These are phyloP conservation scores for Candida pseudofarinosa DNA, from an alignment of 805 yeast genomes.

Conservation along the genomic window DNA sequence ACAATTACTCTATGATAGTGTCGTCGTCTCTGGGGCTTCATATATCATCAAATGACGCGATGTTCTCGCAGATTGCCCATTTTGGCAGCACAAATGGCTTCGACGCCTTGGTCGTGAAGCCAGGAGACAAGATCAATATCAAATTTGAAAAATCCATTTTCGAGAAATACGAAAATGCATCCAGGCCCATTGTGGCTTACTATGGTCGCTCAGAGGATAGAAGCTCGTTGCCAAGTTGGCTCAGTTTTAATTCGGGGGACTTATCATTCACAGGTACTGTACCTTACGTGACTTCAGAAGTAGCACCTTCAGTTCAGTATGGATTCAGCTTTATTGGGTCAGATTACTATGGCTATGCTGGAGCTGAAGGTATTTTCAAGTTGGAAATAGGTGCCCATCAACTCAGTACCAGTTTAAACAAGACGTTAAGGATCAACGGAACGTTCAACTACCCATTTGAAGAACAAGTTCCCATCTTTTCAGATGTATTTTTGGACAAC, in stretches of 20 bases:
- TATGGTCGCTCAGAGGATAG: constrained; percentile 80
- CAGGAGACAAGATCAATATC: constrained; percentile 64
- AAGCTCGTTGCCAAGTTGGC: constrained; percentile 91
- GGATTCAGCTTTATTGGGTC: constrained; percentile 73
- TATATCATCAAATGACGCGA: constrained; percentile 38
- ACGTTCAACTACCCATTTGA: constrained; percentile 55
- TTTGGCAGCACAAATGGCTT: constrained; percentile 76
- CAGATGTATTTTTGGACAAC: constrained; percentile 65
- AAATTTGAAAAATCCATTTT: constrained; percentile 63
- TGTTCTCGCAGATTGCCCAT: constrained; percentile 50
- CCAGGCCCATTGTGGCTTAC: constrained; percentile 54
- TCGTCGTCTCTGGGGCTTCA: constrained; percentile 54
- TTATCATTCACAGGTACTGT: constrained; percentile 81
- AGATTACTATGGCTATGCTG: constrained; percentile 71
- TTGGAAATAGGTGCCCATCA: constrained; percentile 86
- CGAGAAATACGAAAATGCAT: constrained; percentile 37
- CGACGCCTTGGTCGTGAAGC: constrained; percentile 67
- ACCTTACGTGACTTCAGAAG: constrained; percentile 77
- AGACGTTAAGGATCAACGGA: constrained; percentile 58
- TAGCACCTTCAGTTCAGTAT: constrained; percentile 81
- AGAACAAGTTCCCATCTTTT: constrained; percentile 56
- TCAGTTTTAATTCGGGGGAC: constrained; percentile 57
- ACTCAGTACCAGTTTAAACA: constrained; percentile 61
- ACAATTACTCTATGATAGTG: constrained; percentile 56
- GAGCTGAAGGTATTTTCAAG: constrained; percentile 64